Conservation (phyloP, 2,329 filamentous ascomycete genomes). For the Dendryphion nanum region DNA sequence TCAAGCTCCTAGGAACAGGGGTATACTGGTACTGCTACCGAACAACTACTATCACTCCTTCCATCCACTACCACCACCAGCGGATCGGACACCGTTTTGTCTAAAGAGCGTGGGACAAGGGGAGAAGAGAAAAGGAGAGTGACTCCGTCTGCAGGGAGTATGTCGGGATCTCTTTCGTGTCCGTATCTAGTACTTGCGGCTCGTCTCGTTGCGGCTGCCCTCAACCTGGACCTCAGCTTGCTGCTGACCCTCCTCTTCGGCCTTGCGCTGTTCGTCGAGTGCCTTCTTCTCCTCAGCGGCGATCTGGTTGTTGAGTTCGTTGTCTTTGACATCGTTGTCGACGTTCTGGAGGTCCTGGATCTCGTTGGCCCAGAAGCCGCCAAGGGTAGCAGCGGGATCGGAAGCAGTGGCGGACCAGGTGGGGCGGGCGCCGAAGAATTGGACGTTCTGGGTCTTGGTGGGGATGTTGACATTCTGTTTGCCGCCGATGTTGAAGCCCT, state of each 20-base stretch:
- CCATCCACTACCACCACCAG: no score
- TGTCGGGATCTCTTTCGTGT: no score
- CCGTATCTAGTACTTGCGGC: no score
- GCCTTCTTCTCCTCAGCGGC: constrained; percentile 19
- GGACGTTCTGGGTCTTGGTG: constrained; percentile 22
- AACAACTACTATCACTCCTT: no score
- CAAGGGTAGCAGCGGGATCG: constrained; percentile 29
- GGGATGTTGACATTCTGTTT: constrained; percentile 10
- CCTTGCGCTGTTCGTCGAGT: constrained; percentile 7
- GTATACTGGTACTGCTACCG: no score
- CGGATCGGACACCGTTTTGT: no score
- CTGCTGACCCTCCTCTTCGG: not conserved
- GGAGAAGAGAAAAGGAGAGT: no score
- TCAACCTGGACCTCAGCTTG: not conserved
- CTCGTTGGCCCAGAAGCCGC: constrained; percentile 24
- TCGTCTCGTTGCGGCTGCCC: no score
- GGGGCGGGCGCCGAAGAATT: constrained; percentile 26
- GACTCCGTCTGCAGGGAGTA: no score
- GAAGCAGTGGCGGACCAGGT: constrained; percentile 24
- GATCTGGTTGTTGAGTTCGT: constrained; percentile 19
- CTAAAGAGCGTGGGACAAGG: no score
- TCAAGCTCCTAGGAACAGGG: no score
- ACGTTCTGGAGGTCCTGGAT: constrained; percentile 24
- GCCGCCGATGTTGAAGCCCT: constrained; percentile 14
- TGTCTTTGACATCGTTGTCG: constrained; percentile 21